Evolutionary conservation across 2,329 filamentous ascomycete genomes (phyloP).

Genomic region (Colletotrichum sp.): DNA sequence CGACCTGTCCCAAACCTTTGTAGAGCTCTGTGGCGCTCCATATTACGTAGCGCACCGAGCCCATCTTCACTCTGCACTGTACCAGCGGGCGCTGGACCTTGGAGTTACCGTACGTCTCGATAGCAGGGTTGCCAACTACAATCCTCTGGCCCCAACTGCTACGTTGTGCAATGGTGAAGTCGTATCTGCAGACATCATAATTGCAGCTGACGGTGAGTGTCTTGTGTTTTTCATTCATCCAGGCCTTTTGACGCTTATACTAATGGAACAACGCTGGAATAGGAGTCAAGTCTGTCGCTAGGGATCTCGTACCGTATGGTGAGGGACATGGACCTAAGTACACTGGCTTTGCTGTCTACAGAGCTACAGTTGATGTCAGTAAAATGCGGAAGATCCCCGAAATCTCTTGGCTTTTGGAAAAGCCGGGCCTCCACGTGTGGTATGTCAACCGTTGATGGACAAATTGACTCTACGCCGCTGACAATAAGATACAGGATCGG

Average conservation of each 20-base stretch:
- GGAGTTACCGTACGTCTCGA: slow-evolving; percentile 28
- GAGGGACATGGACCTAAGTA: slow-evolving; percentile 16
- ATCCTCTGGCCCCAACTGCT: slow-evolving; percentile 25
- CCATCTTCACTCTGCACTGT: slow-evolving; percentile 36
- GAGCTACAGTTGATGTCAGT: slow-evolving; percentile 42
- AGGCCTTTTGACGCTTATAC: background rate
- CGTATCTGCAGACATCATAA: slow-evolving; percentile 33
- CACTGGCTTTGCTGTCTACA: slow-evolving; percentile 46
- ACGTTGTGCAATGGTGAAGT: slow-evolving; percentile 26
- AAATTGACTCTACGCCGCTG: background rate
- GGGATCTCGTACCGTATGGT: slow-evolving; percentile 18
- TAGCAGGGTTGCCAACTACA: slow-evolving; percentile 28
- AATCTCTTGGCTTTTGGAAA: slow-evolving; percentile 41
- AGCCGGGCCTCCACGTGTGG: slow-evolving; percentile 44
- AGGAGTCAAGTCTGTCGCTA: slow-evolving; percentile 35
- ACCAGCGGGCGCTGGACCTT: slow-evolving; percentile 28
- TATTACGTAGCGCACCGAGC: slow-evolving; percentile 41
- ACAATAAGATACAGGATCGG: slow-evolving; percentile 37
- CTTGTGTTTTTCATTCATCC: background rate
- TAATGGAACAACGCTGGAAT: background rate
- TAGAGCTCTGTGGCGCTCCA: slow-evolving; percentile 30
- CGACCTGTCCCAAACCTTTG: slow-evolving; percentile 26
- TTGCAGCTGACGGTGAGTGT: slow-evolving; percentile 39
- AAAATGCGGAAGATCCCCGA: slow-evolving; percentile 40
- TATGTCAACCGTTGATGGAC: slow-evolving; percentile 15